Percentiles rank a stretch among this genome's conserved stretches.
phyloP scores from a whole-genome alignment of 1,284 basidiomycete species.

The Fomes fomentarius region DNA sequence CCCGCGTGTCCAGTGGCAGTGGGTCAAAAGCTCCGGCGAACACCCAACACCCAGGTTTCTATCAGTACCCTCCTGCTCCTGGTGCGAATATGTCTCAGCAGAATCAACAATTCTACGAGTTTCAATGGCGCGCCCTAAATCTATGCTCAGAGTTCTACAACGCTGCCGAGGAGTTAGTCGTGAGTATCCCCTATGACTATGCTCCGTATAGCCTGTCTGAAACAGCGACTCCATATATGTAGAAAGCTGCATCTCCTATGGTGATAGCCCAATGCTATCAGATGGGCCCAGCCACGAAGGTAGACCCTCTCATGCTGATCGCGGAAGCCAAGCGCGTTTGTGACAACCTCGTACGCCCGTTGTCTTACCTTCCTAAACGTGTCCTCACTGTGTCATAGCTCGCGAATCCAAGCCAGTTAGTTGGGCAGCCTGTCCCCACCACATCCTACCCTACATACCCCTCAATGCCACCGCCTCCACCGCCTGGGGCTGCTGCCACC shows the following conservation, averaged over 20 bases:
- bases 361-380: slow-evolving; percentile 2
- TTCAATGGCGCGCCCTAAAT: slow-evolving; percentile 81
- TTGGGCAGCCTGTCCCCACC: slow-evolving; percentile 64
- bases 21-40: slow-evolving; percentile 39
- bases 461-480: slow-evolving; percentile 31
- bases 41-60: slow-evolving; percentile 47
- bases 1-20: slow-evolving; percentile 37
- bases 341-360: slow-evolving; percentile 63
- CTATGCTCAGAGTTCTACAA: slow-evolving; percentile 83
- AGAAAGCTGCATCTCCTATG: slow-evolving; percentile 74
- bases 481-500: slow-evolving; percentile 26
- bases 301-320: slow-evolving; percentile 74
- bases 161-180: slow-evolving; percentile 80
- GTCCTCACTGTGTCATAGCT: slow-evolving; percentile 46
- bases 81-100: slow-evolving; percentile 52
- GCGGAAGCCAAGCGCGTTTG: slow-evolving; percentile 77
- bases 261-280: slow-evolving; percentile 81
- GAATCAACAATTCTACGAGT: slow-evolving; percentile 80
- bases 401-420: slow-evolving; percentile 68
- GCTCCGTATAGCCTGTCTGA: slow-evolving; percentile 7
- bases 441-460: slow-evolving; percentile 40
- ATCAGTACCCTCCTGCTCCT: slow-evolving; percentile 37
- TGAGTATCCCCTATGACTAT: slow-evolving; percentile 43
- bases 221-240: slow-evolving; percentile 14
- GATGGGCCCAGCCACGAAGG: slow-evolving; percentile 64